phyloP scores from a whole-genome alignment of 176 grass and related monocot genomes.

The Carex cristatella region DNA sequence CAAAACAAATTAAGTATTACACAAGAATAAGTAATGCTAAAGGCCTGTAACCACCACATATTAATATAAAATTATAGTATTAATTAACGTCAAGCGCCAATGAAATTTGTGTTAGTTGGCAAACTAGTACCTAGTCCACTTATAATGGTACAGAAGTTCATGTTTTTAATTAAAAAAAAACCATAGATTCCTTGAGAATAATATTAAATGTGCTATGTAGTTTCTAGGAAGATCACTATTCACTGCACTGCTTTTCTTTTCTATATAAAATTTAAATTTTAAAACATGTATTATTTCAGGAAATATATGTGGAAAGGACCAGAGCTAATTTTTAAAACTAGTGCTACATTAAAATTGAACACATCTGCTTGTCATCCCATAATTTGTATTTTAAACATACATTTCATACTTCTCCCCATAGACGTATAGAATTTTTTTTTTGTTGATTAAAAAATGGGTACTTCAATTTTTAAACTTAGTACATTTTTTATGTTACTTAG shows the following conservation, averaged over 20 bases:
- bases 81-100: background rate
- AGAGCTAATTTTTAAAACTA: background rate
- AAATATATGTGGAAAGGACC: background rate
- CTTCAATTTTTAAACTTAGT: background rate
- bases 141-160: background rate
- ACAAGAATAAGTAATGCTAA: background rate
- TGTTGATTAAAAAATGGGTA: background rate
- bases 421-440: background rate
- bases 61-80: background rate
- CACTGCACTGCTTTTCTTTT: background rate
- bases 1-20: background rate
- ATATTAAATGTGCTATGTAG: background rate
- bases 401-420: background rate
- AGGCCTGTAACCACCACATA: background rate
- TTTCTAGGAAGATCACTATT: background rate
- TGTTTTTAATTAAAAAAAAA: background rate
- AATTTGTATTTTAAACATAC: background rate
- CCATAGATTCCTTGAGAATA: background rate
- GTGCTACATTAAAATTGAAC: background rate
- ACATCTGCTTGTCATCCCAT: background rate
- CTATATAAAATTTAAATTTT: background rate
- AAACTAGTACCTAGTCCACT: background rate
- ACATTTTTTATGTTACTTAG: background rate
- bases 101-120: background rate
- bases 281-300: background rate